phyloP scores from a whole-genome alignment of 2,329 filamentous ascomycete species.

The Nothopassalora personata region DNA sequence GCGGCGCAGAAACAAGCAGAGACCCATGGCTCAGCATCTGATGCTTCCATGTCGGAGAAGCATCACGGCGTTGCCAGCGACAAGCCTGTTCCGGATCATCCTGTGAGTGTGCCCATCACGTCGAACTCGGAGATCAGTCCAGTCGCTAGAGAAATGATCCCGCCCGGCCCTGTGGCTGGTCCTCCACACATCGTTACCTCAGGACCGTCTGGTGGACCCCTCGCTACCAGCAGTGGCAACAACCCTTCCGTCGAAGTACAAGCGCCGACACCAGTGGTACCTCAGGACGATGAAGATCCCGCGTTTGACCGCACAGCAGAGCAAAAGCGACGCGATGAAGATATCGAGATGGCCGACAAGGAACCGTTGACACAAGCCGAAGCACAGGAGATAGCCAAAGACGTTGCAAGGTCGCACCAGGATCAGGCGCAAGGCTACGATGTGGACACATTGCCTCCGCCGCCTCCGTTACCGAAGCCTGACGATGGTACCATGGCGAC shows the following conservation, averaged over 20 bases:
- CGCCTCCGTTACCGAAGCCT: slow-evolving; percentile 44
- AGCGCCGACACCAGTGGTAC: slow-evolving; percentile 42
- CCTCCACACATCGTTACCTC: slow-evolving; percentile 9
- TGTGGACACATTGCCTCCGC: slow-evolving; percentile 45
- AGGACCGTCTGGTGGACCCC: slow-evolving; percentile 1
- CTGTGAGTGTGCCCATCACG: background rate
- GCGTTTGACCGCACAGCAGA: slow-evolving; percentile 48
- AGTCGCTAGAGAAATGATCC: background rate
- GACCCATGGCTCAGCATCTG: slow-evolving; percentile 8
- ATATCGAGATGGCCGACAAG: slow-evolving; percentile 55
- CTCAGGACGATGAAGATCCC: slow-evolving; percentile 33
- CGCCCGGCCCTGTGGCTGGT: background rate
- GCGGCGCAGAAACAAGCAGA: slow-evolving; percentile 14
- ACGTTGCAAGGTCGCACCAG: slow-evolving; percentile 10
- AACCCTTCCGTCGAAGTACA: slow-evolving; percentile 33
- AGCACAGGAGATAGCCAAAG: slow-evolving; percentile 31
- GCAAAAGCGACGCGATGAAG: slow-evolving; percentile 47
- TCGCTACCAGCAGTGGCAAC: background rate
- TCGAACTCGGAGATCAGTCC: background rate
- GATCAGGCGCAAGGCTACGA: slow-evolving; percentile 9
- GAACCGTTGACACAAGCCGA: slow-evolving; percentile 49
- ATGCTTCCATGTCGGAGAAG: slow-evolving; percentile 19
- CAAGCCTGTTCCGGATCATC: slow-evolving; percentile 14
- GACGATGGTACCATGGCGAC: slow-evolving; percentile 19
- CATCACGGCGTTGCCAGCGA: slow-evolving; percentile 14